A percentile compares a stretch with the other conserved stretches of the same genome.
Conservation (phyloP, 2,329 filamentous ascomycete species). For the Zasmidium citrigriseum region DNA sequence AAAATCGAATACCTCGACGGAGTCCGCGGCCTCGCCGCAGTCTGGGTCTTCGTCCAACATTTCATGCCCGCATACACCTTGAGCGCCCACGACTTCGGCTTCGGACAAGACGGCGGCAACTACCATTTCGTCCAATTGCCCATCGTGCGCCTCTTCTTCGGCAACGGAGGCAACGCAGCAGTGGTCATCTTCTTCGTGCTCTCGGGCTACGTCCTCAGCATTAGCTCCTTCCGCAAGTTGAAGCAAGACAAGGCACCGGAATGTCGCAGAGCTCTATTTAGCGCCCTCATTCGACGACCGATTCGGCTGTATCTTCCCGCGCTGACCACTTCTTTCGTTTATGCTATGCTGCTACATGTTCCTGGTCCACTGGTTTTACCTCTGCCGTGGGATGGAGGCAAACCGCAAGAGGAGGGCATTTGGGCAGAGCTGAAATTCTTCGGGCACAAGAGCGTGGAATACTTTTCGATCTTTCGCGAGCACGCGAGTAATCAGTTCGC, state of each 20-base stretch:
- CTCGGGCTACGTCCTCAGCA: conserved; percentile 50
- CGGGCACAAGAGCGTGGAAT: neutral
- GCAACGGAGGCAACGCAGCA: conserved; percentile 62
- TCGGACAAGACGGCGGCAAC: conserved; percentile 41
- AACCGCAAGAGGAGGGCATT: conserved; percentile 11
- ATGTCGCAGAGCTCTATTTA: conserved; percentile 7
- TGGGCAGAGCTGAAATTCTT: conserved; percentile 8
- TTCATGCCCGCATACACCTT: conserved; percentile 41
- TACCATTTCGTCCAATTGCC: conserved; percentile 55
- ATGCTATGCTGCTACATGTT: conserved; percentile 11
- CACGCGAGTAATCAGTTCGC: conserved; percentile 6
- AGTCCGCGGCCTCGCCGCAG: conserved; percentile 64
- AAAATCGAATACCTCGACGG: conserved; percentile 57
- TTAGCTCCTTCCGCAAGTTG: conserved; percentile 22
- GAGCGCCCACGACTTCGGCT: conserved; percentile 38
- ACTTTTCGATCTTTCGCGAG: conserved; percentile 11
- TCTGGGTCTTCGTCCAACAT: conserved; percentile 65
- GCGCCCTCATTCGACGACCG: conserved; percentile 12
- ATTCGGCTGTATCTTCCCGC: conserved; percentile 12
- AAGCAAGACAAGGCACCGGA: neutral
- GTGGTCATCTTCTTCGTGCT: conserved; percentile 55
- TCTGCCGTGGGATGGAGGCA: neutral
- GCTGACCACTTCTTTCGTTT: conserved; percentile 8
- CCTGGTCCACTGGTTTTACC: conserved; percentile 10
- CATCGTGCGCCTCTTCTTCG: conserved; percentile 56